phyloP scores from a whole-genome alignment of 257 asterid species.

The Ajuga chamaepitys region DNA sequence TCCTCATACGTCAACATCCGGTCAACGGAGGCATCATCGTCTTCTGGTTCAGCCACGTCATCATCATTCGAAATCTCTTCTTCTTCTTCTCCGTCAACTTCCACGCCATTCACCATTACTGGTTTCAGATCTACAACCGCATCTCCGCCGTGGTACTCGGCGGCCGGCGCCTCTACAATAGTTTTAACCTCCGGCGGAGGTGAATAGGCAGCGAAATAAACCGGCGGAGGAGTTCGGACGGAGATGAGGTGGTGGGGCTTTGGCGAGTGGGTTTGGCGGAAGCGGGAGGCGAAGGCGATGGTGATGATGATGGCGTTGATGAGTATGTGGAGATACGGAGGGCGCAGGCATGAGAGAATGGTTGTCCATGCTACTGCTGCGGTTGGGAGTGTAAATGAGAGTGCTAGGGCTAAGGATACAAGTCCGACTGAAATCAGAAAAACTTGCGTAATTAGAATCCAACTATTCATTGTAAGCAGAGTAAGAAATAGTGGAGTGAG shows the following conservation, averaged over 20 bases:
- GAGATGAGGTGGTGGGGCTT: constrained; percentile 18
- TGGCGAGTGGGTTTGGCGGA: constrained; percentile 10
- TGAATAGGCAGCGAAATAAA: constrained; percentile 4
- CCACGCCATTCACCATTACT: constrained; percentile 38
- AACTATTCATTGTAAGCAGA: constrained; percentile 13
- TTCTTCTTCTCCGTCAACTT: constrained; percentile 14
- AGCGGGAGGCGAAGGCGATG: constrained; percentile 45
- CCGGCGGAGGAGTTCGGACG: constrained; percentile 25
- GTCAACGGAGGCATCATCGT: not conserved
- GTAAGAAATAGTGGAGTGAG: too few species aligned
- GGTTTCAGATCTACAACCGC: constrained; percentile 28
- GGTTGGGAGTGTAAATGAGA: constrained; percentile 34
- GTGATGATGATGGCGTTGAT: constrained; percentile 48
- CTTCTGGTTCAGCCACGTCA: too few species aligned
- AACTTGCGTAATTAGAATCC: constrained; percentile 23
- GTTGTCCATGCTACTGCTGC: too few species aligned
- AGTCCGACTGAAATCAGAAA: constrained; percentile 32
- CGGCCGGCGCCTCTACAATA: not conserved
- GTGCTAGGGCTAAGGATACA: constrained; percentile 19
- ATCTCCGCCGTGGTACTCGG: constrained; percentile 11
- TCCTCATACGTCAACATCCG: not conserved
- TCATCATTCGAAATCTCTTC: too few species aligned
- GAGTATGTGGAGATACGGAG: constrained; percentile 49
- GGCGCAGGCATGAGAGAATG: constrained; percentile 32
- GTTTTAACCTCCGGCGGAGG: constrained; percentile 8